phyloP scores from a whole-genome alignment of 2,329 filamentous ascomycete species.

The Phyllosticta citrichinensis region DNA sequence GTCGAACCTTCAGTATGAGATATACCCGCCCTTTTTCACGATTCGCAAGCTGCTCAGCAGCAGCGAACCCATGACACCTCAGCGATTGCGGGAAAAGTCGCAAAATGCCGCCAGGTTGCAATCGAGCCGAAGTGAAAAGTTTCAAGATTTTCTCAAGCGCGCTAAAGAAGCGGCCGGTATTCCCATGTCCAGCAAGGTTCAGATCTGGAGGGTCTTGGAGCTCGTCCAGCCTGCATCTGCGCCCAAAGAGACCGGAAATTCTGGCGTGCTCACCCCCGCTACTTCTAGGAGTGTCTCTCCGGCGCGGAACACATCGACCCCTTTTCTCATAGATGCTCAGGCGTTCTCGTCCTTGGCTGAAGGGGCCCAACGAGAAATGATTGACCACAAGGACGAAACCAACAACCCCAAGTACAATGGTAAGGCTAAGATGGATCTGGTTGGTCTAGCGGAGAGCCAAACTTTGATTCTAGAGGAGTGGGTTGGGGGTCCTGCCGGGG shows the following conservation, averaged over 20 bases:
- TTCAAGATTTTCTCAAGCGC: slow-evolving; percentile 64
- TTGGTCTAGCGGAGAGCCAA: slow-evolving; percentile 61
- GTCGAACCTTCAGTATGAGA: slow-evolving; percentile 69
- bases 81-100: slow-evolving; percentile 50
- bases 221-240: slow-evolving; percentile 30
- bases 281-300: slow-evolving; percentile 34
- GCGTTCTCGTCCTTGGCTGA: slow-evolving; percentile 53
- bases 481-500: slow-evolving; percentile 43
- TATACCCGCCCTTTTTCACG: slow-evolving; percentile 75
- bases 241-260: slow-evolving; percentile 12
- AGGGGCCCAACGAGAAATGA: slow-evolving; percentile 55
- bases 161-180: slow-evolving; percentile 62
- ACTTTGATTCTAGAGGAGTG: slow-evolving; percentile 78
- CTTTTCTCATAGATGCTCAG: slow-evolving; percentile 51
- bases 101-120: slow-evolving; percentile 56
- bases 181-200: slow-evolving; percentile 60
- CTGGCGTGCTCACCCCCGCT: slow-evolving; percentile 35
- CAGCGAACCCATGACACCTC: slow-evolving; percentile 42
- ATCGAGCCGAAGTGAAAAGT: slow-evolving; percentile 59
- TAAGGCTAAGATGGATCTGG: slow-evolving; percentile 51
- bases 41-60: slow-evolving; percentile 65
- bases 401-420: slow-evolving; percentile 70
- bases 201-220: slow-evolving; percentile 59
- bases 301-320: slow-evolving; percentile 34
- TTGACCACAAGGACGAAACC: slow-evolving; percentile 59